Conservation (phyloP, 768 basidiomycete genomes). For the Suillus placidus region DNA sequence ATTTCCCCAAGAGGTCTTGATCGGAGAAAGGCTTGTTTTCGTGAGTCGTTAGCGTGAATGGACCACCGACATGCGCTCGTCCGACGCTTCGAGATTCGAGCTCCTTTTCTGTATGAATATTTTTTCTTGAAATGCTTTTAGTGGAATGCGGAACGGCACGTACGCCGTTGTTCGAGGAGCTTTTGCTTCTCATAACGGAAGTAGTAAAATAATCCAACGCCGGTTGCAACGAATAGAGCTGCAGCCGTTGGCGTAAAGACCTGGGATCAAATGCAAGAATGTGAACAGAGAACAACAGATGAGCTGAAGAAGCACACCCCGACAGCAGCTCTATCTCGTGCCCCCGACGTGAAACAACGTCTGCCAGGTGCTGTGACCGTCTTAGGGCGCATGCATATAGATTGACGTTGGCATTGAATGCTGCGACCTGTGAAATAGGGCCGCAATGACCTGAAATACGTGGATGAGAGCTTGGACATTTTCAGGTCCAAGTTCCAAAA, state of each 20-base stretch:
- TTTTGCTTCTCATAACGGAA: conserved; percentile 86
- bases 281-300: neutral
- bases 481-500: no score
- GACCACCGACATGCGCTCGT: conserved; percentile 87
- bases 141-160: conserved; percentile 19
- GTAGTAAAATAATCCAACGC: conserved; percentile 82
- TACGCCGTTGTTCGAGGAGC: conserved; percentile 76
- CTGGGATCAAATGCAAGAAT: conserved; percentile 42
- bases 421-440: neutral
- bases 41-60: conserved; percentile 76
- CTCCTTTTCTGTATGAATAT: conserved; percentile 62
- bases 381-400: neutral
- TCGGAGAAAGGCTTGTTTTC: conserved; percentile 76
- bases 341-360: conserved; percentile 20
- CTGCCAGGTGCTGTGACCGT: no score
- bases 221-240: conserved; percentile 80
- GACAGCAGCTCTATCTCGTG: conserved; percentile 37
- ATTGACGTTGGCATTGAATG: neutral
- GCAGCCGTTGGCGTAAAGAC: conserved; percentile 92
- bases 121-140: neutral
- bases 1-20: conserved; percentile 82
- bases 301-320: conserved; percentile 29
- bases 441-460: neutral
- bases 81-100: conserved; percentile 74
- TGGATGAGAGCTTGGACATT: no score